Base-by-base conservation (phyloP, 805 yeast species). In the Middelhovenomyces tepae region DNA sequence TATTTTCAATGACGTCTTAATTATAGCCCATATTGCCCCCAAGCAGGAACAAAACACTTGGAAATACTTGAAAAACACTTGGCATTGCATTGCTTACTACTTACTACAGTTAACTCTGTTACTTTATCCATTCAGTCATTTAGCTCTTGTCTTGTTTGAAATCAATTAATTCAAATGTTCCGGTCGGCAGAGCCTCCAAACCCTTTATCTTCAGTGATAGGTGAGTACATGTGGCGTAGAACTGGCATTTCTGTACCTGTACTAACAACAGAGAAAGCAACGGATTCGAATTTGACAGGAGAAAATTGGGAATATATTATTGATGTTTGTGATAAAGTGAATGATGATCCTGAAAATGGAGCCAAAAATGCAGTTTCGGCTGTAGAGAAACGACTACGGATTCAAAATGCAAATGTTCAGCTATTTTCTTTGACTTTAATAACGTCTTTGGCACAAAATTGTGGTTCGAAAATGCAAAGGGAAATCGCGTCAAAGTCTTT, bases 271-370 rank as follows among this genome's bases (percentile, higher is more conserved):
- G 44, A 17, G 13, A 67, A 65, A 50, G 84, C 87, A 13, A 81
- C 91, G 0, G 77, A 74, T 42, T 69, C 77, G 21, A 67, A 68
- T 10, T 60, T 78, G 22, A 66, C 76, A 3, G 59, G 69, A 9
- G 91, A 81, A 48, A 78, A 81, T 57, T 81, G 83, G 78, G 73
- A 69, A 31, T 62, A 59, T 34, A 67, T 79, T 22, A 53, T 81
- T 11, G 77, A 69, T 32, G 82, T 73, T 2, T 79, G 85, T 42
- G 89, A 81, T 50, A 51, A 61, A 14, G 79, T 81, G 21, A 70
- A 67, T 42, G 65, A 62, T 17, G 75, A 74, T 42, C 78, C 85
- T 2, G 78, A 73, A 40, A 66, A 67, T 28, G 70, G 71, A 36
- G 69, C 69, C 25, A 57, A 58, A 28, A 60, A 61, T 16, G 68